Evolutionary conservation across 164 flowering plant species (phyloP).

Genomic region (Vitis amurensis): DNA sequence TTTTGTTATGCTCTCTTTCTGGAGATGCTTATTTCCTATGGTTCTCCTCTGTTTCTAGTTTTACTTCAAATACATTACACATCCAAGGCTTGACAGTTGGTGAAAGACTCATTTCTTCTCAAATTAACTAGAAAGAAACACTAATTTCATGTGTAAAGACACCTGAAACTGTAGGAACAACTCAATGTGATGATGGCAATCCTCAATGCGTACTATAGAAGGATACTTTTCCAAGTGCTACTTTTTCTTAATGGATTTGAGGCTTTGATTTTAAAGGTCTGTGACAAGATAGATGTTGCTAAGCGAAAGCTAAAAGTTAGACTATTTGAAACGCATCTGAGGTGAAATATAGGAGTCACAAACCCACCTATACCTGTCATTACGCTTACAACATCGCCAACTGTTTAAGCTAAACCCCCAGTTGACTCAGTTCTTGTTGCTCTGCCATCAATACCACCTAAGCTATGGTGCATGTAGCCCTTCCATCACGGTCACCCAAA

Average conservation of each 20-base stretch:
- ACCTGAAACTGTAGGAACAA: constrained; percentile 33
- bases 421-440: too few species aligned
- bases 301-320: constrained; percentile 91
- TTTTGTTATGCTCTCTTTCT: too few species aligned
- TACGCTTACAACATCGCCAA: constrained; percentile 52
- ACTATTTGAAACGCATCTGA: constrained; percentile 84
- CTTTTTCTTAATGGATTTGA: constrained; percentile 72
- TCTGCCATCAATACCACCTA: too few species aligned
- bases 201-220: constrained; percentile 31
- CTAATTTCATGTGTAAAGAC: background rate
- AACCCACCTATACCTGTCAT: constrained; percentile 34
- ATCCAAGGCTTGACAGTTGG: constrained; percentile 22
- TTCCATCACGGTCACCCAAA: too few species aligned
- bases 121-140: constrained; percentile 19
- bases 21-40: too few species aligned
- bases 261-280: constrained; percentile 68
- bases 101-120: constrained; percentile 27
- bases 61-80: constrained; percentile 13
- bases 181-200: constrained; percentile 35
- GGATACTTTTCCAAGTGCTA: constrained; percentile 26
- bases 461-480: too few species aligned
- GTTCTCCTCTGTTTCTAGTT: too few species aligned
- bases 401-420: too few species aligned
- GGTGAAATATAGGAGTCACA: constrained; percentile 59
- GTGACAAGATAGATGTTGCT: constrained; percentile 81